Evolutionary conservation across 371 early-diverging fungal species (phyloP).

Genomic region (Gilbertella persicaria): DNA sequence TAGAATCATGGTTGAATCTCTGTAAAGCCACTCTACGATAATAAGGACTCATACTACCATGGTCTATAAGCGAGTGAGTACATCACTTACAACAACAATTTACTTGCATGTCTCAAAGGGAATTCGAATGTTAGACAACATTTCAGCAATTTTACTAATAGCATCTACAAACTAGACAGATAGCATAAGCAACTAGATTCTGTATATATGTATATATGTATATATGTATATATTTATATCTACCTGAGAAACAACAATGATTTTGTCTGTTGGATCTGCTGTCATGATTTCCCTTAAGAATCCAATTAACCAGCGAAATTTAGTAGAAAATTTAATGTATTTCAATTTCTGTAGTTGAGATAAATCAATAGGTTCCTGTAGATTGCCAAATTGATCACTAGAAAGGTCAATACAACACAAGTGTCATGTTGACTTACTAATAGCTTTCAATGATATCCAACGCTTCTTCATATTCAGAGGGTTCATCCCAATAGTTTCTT

Average conservation of each 20-base stretch:
- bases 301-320: slow-evolving; percentile 32
- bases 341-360: slow-evolving; percentile 31
- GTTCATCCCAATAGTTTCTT: slow-evolving; percentile 23
- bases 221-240: not conserved
- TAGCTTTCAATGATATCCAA: slow-evolving; percentile 37
- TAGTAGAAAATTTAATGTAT: slow-evolving; percentile 36
- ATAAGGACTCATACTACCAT: slow-evolving; percentile 32
- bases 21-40: slow-evolving; percentile 25
- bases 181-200: not conserved
- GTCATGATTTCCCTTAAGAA: slow-evolving; percentile 23
- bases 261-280: slow-evolving; percentile 26
- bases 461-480: slow-evolving; percentile 29
- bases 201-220: not conserved
- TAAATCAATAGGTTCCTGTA: slow-evolving; percentile 26
- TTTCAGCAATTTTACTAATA: slow-evolving; percentile 25
- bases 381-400: slow-evolving; percentile 38
- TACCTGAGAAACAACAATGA: slow-evolving; percentile 48
- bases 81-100: not conserved
- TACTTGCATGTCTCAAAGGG: slow-evolving; percentile 33
- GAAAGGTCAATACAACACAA: not conserved
- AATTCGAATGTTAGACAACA: slow-evolving; percentile 19
- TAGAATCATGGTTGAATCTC: slow-evolving; percentile 34
- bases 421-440: slow-evolving; percentile 25
- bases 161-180: slow-evolving; percentile 36
- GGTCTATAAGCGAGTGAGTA: slow-evolving; percentile 18